Evolutionary conservation across 305 asterid genomes (phyloP).

Genomic region (Plantago lanceolata): DNA sequence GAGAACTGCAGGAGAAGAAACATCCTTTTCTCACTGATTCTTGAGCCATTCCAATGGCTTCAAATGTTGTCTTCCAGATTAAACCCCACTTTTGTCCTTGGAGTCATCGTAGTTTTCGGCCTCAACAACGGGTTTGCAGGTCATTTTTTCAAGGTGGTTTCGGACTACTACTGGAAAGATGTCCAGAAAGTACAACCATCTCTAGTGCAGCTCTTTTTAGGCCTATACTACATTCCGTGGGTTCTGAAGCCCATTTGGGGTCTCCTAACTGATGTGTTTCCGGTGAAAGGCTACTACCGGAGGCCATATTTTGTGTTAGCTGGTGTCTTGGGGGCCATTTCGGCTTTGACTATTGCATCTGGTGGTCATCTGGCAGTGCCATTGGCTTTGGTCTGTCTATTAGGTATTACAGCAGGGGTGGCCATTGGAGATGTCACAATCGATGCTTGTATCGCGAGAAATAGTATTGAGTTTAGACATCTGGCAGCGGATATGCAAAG

Average conservation of each 20-base stretch:
- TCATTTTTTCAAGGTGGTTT: constrained; percentile 51
- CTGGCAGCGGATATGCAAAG: constrained; percentile 67
- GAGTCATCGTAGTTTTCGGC: constrained; percentile 49
- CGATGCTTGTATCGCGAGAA: constrained; percentile 63
- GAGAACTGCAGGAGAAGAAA: background rate
- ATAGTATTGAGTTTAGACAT: constrained; percentile 42
- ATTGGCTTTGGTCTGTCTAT: constrained; percentile 37
- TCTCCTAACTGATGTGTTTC: constrained; percentile 50
- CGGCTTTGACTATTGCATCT: constrained; percentile 37
- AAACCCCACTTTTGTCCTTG: constrained; percentile 50
- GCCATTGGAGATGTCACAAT: constrained; percentile 65
- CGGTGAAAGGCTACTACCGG: constrained; percentile 43
- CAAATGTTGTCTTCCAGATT: constrained; percentile 45
- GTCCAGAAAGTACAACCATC: constrained; percentile 63
- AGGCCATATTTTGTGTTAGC: constrained; percentile 52
- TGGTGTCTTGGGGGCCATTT: constrained; percentile 34
- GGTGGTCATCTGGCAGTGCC: constrained; percentile 33
- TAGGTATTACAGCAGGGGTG: constrained; percentile 43
- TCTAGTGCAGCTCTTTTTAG: constrained; percentile 45
- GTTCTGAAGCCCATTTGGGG: constrained; percentile 68
- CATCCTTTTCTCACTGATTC: constrained; percentile 19
- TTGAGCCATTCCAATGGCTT: constrained; percentile 53
- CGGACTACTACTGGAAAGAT: constrained; percentile 67
- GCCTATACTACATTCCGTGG: constrained; percentile 56
- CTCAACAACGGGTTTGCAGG: constrained; percentile 51